A percentile compares a stretch with the other conserved stretches of the same genome.
Evolutionary conservation across 768 basidiomycete genomes (phyloP).

Genomic region (Leccinum ochraceum): DNA sequence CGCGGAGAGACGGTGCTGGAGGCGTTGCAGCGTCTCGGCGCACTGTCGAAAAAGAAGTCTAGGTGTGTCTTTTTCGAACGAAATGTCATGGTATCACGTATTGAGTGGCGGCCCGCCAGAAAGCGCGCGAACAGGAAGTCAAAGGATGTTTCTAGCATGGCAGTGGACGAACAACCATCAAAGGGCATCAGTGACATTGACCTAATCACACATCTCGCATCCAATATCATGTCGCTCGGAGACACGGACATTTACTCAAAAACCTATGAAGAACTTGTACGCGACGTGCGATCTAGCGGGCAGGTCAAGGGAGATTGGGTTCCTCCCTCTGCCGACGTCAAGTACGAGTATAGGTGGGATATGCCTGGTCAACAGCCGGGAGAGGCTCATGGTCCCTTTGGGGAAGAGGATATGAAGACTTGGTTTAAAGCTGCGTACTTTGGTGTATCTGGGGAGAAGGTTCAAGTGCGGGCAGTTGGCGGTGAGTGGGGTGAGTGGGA

Average conservation of each 20-base stretch:
- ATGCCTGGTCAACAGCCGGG: constrained; percentile 49
- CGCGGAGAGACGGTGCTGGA: constrained; percentile 91
- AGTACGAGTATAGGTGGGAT: constrained; percentile 84
- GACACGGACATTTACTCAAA: constrained; percentile 88
- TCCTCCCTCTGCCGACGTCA: constrained; percentile 73
- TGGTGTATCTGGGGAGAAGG: constrained; percentile 73
- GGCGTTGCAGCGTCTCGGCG: constrained; percentile 83
- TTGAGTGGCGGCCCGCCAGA: constrained; percentile 13
- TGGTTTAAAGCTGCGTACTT: constrained; percentile 87
- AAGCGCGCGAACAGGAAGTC: constrained; percentile 35
- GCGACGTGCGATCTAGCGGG: constrained; percentile 71
- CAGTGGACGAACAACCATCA: constrained; percentile 45
- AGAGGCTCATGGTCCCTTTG: constrained; percentile 77
- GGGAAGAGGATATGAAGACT: constrained; percentile 72
- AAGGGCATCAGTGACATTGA: constrained; percentile 62
- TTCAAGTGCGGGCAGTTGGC: constrained; percentile 65
- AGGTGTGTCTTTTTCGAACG: constrained; percentile 21
- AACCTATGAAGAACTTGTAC: constrained; percentile 84
- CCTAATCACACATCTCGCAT: constrained; percentile 80
- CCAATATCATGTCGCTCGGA: constrained; percentile 83
- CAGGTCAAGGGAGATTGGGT: constrained; percentile 67
- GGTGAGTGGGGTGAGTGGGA: constrained; percentile 79
- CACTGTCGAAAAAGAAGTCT: constrained; percentile 51
- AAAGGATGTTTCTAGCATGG: constrained; percentile 44
- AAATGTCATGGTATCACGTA: background rate